phyloP scores from a whole-genome alignment of 352 stramenopile genomes.

The Globisporangium mamillatum region DNA sequence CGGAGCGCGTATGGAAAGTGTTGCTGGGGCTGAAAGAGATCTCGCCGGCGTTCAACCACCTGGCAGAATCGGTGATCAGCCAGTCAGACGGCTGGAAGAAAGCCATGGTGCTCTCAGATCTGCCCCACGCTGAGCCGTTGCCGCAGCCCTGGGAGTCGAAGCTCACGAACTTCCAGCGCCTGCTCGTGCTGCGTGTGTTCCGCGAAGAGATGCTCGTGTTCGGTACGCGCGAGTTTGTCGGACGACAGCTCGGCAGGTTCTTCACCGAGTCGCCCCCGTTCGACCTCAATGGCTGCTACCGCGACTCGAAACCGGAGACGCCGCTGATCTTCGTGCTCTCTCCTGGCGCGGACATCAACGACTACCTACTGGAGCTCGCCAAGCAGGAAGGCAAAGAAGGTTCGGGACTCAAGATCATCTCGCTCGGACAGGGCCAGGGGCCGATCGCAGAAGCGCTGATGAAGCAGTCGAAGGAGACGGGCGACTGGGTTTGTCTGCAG shows the following conservation, averaged over 20 bases:
- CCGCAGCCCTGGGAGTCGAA: conserved; percentile 67
- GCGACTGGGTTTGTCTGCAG: conserved; percentile 94
- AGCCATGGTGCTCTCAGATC: conserved; percentile 69
- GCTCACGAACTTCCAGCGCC: conserved; percentile 86
- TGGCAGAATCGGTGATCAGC: conserved; percentile 44
- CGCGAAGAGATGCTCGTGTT: conserved; percentile 90
- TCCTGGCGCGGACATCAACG: conserved; percentile 91
- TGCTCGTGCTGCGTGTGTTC: conserved; percentile 89
- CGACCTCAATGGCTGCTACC: conserved; percentile 89
- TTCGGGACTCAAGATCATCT: conserved; percentile 90
- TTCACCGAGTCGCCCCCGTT: conserved; percentile 93
- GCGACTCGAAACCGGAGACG: conserved; percentile 89
- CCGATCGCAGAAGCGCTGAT: conserved; percentile 91
- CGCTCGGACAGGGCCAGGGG: conserved; percentile 92
- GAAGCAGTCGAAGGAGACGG: conserved; percentile 84
- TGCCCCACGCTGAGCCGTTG: conserved; percentile 70
- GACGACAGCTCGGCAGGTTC: conserved; percentile 62
- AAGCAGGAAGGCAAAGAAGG: conserved; percentile 89
- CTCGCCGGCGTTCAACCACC: conserved; percentile 41
- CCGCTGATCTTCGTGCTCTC: conserved; percentile 94
- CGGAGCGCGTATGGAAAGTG: conserved; percentile 75
- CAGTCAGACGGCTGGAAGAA: conserved; percentile 68
- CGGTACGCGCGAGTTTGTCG: conserved; percentile 84
- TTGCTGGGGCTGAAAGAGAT: conserved; percentile 68
- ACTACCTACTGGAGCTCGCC: conserved; percentile 91